Evolutionary conservation across 441 rosid genomes (phyloP).

Genomic region (Flueggea neowawraea): DNA sequence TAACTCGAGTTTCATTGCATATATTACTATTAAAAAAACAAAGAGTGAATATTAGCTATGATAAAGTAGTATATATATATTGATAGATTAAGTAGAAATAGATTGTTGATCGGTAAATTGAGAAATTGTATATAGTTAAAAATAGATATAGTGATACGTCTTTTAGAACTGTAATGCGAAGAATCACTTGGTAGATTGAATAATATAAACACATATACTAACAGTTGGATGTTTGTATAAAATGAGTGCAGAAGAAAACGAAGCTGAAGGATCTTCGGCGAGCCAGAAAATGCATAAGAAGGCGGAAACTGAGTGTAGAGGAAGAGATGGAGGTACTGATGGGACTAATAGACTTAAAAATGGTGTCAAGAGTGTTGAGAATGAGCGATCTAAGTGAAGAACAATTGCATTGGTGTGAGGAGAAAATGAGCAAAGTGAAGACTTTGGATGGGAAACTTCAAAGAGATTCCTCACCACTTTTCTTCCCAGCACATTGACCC

Average conservation of each 20-base stretch:
- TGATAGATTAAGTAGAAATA: too few species aligned
- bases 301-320: conserved; percentile 55
- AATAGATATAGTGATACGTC: too few species aligned
- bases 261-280: conserved; percentile 79
- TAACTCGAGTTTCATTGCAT: too few species aligned
- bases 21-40: too few species aligned
- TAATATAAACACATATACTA: neutral
- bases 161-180: too few species aligned
- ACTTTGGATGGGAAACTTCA: conserved; percentile 67
- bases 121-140: too few species aligned
- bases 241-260: conserved; percentile 54
- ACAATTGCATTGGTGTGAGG: conserved; percentile 92
- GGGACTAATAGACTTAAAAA: conserved; percentile 84
- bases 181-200: too few species aligned
- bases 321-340: conserved; percentile 85
- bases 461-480: conserved; percentile 86
- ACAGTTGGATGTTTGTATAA: neutral
- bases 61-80: too few species aligned
- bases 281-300: conserved; percentile 67
- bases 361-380: conserved; percentile 88
- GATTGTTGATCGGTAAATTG: too few species aligned
- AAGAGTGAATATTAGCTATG: too few species aligned
- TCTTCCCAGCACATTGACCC: conserved; percentile 90
- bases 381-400: conserved; percentile 66
- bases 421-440: conserved; percentile 90